Evolutionary conservation across 148 eudicot genomes (phyloP), one percentile per base, ranked within the genome.

Genomic region (Vaccinium macrocarpon): DNA sequence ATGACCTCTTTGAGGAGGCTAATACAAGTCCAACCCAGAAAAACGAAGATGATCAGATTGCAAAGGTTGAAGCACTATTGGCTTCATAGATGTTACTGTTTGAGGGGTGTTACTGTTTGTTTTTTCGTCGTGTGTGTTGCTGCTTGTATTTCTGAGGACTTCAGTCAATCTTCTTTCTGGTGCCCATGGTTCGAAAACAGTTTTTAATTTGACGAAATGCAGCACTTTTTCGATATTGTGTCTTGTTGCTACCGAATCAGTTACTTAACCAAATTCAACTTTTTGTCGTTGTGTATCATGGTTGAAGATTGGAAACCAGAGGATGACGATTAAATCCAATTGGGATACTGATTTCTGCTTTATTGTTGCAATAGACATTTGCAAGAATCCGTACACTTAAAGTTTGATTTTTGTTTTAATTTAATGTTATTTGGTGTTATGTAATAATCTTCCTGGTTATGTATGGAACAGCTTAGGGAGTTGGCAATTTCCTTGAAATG

Each of bases 51-150:
- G 98, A 95, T 83, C 94, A 92, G 53, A 88, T 95, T 73, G 95
- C 98, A 16, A 96, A 95, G 86, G 93, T 92, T 73, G 99, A 96
- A 91, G 97, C 99, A 8, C 89, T 96, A 8, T 85, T 96, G 66
- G 88, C 98, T 71, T 88, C 91, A 55, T 96, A 91, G 82, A 7
- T 14, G 7, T 23, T n/a, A n/a, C n/a, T 10, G 29, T 46, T 52
- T 29, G 21, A 23, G 52, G 48, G 25, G 66, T 15, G 10, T 19
- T 12, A 18, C 18, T 18, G 71, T 35, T 59, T 57, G 51, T 48
- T 23, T 76, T 49, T 38, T 74, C 4, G 23, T 48, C 1, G 0
- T 16, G 32, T 71, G 32, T 50, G 46, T 27, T 5, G 14, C 14
- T 52, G 61, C 61, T 78, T 59, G 35, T 25, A 38, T 66, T 81